Percentiles rank a stretch among this genome's conserved stretches.
phyloP scores from a whole-genome alignment of 2,329 filamentous ascomycete species.

The Aureobasidium sp. region DNA sequence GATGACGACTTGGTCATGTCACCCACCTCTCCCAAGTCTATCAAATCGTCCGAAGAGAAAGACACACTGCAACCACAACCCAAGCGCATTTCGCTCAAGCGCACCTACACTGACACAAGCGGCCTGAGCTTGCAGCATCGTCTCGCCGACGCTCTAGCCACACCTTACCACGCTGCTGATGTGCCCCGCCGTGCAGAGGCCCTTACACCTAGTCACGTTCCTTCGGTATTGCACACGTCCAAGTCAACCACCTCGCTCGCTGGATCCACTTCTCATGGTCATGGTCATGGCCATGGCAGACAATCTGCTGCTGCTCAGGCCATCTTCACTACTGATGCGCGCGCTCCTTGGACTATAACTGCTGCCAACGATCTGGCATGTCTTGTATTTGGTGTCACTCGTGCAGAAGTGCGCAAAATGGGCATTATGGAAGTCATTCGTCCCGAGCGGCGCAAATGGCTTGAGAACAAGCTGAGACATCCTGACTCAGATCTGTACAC shows the following conservation, averaged over 20 bases:
- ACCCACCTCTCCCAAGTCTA: not conserved
- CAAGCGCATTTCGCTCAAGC: constrained; percentile 51
- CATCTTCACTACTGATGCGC: constrained; percentile 92
- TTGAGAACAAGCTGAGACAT: constrained; percentile 74
- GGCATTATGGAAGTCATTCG: constrained; percentile 93
- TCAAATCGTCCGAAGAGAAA: not conserved
- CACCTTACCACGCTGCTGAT: constrained; percentile 61
- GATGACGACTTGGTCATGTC: constrained; percentile 1
- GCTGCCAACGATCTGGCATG: constrained; percentile 95
- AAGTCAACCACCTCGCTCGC: constrained; percentile 25
- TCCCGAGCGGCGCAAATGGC: constrained; percentile 79
- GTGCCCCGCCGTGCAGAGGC: constrained; percentile 30
- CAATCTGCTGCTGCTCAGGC: constrained; percentile 90
- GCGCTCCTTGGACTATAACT: constrained; percentile 89
- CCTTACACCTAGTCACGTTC: constrained; percentile 19
- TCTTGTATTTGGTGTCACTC: constrained; percentile 97
- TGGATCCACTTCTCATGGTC: constrained; percentile 31
- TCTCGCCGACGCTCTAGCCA: constrained; percentile 75
- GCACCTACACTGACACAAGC: constrained; percentile 79
- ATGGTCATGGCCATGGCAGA: constrained; percentile 73
- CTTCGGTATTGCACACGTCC: constrained; percentile 29
- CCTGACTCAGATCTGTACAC: constrained; percentile 38
- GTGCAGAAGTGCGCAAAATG: constrained; percentile 86
- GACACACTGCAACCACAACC: not conserved
- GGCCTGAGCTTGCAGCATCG: constrained; percentile 71